Conservation (phyloP, 495 filamentous ascomycete species). For the Xylaria castorea region DNA sequence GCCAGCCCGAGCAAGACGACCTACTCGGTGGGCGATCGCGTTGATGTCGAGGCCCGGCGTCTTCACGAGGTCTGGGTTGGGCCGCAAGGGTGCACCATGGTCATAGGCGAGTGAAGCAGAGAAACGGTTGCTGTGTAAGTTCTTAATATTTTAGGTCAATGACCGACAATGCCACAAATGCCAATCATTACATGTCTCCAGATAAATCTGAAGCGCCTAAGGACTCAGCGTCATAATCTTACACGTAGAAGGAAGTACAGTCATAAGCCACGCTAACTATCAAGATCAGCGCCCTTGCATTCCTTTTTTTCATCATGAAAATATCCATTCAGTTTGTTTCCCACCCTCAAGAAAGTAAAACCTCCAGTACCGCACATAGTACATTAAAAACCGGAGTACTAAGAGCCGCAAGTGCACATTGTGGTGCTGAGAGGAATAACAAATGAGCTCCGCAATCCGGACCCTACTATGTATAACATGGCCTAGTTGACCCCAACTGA, state of each 20-base stretch:
- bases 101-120: constrained; percentile 73
- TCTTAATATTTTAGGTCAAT: neutral
- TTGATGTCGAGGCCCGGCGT: constrained; percentile 78
- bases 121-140: neutral
- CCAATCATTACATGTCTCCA: neutral
- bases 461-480: too few species aligned
- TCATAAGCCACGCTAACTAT: neutral
- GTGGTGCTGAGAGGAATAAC: neutral
- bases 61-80: constrained; percentile 89
- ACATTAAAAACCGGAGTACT: neutral
- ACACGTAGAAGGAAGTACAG: neutral
- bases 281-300: neutral
- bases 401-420: constrained; percentile 1
- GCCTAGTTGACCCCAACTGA: neutral
- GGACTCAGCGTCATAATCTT: neutral
- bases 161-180: neutral
- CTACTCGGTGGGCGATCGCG: constrained; percentile 68
- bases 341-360: neutral
- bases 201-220: neutral
- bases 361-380: neutral
- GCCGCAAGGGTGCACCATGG: constrained; percentile 77
- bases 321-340: neutral
- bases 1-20: constrained; percentile 66
- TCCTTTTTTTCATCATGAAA: neutral
- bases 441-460: neutral